Base-by-base conservation (phyloP, 2,329 filamentous ascomycete genomes). In the Akanthomyces lecanii region DNA sequence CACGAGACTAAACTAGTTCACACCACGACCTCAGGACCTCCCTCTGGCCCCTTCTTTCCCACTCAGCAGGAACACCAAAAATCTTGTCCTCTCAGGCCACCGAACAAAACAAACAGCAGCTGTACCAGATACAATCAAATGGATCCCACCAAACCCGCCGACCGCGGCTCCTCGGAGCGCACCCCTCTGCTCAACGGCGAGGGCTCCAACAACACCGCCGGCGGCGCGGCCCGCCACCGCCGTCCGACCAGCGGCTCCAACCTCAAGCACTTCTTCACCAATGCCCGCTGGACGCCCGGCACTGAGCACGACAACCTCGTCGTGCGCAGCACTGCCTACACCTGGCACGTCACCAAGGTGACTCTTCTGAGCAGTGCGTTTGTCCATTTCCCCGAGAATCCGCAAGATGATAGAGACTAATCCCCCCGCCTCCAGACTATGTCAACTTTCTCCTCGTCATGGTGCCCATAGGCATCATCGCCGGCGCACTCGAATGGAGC, bases 391-490 rank as follows among this genome's bases (percentile, higher is more conserved):
- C 38, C 18, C 8, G 8, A 36, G 56, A 6, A 4, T 6, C 4
- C 2, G 44, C 21, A 18, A 33, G 16, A 28, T n/a, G 23, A n/a
- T 23, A 12, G 10, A 45, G 25, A 48, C 48, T 44, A 50, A 62
- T 30, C 18, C 6, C 2, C 4, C 14, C 45, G 6, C 28, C 28
- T 6, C 28, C 65, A 86, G 83, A 79, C 68, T 84, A 84, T 73
- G 80, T 86, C 72, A 94, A 93, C 73, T 82, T 88, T 67, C 81
- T 89, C 61, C 86, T 95, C 66, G 79, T 91, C 65, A 87, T 88
- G 70, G 90, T 92, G 10, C 89, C 90, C 11, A 74, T 91, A 48
- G 90, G 89, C 65, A 90, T 93, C 66, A 70, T 87, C 60, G 85
- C 89, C 64, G 89, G 89, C 64, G 76, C 78, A 16, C 69, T 85